Evolutionary conservation across 2,329 filamentous ascomycete genomes (phyloP), one percentile per base, ranked within the genome.

Genomic region (Beauveria varroae): DNA sequence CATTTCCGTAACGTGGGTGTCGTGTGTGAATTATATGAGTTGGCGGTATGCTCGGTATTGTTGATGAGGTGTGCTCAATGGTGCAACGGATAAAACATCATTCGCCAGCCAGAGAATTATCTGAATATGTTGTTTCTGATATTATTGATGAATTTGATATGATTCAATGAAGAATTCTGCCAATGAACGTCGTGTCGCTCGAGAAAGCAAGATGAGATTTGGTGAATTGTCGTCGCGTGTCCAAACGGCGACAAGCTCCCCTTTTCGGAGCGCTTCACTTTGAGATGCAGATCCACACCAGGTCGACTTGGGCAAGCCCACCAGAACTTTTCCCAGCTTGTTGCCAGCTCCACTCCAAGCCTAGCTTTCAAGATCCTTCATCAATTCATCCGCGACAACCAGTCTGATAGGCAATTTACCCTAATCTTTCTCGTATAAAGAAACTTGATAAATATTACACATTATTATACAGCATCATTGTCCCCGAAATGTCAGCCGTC

Each of bases 401-500:
- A 1, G 28, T n/a, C 30, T 34, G 28, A 41, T 60, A 14, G 22
- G 41, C 28, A n/a, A 16, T 30, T 28, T 6, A 22, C 18, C 20
- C 51, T 22, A 10, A 30, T 30, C 28, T 6, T 49, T 40, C 30
- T 47, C n/a, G 55, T 50, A 50, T 10, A 41, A 26, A 24, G n/a
- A 37, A 50, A 6, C 26, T 28, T 9, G 3, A 18, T 30, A 30
- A 28, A 5, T 30, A n/a, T 41, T 37, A 4, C 5, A 30, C 28
- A 2, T 50, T 8, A 7, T 22, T n/a, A 14, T 16, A 37, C 5
- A 16, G 34, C 34, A 16, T 12, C 2, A 37, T 30, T 16, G 3
- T 20, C 9, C 2, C 37, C n/a, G 20, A 63, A 54, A 72, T 73
- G 66, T 74, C 76, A 65, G 69, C 73, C 62, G 68, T 79, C 62